phyloP scores from a whole-genome alignment of 2,329 filamentous ascomycete genomes.

The Helotiales sp. region DNA sequence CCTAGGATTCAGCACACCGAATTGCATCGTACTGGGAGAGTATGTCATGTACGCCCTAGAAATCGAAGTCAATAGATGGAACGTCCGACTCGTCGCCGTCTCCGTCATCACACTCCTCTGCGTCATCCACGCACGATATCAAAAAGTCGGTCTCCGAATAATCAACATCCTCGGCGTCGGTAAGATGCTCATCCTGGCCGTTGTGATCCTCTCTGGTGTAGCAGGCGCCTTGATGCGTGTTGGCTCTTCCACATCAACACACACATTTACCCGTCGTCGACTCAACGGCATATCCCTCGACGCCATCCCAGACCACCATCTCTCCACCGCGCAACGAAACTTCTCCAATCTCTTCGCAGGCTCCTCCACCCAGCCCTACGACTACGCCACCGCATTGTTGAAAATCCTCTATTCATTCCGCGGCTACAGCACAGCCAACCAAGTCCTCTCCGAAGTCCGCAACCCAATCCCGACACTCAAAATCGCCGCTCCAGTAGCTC shows the following conservation, averaged over 20 bases:
- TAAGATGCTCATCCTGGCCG: conserved; percentile 49
- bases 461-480: conserved; percentile 59
- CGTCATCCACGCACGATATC: conserved; percentile 46
- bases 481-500: conserved; percentile 54
- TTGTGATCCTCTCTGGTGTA: conserved; percentile 46
- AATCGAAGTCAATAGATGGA: conserved; percentile 45
- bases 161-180: conserved; percentile 50
- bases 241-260: conserved; percentile 22
- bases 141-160: conserved; percentile 47
- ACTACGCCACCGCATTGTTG: conserved; percentile 51
- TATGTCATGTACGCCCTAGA: conserved; percentile 49
- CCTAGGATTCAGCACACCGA: conserved; percentile 51
- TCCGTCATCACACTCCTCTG: conserved; percentile 48
- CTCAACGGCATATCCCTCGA: conserved; percentile 20
- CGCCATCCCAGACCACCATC: conserved; percentile 15
- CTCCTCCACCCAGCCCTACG: conserved; percentile 42
- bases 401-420: conserved; percentile 58
- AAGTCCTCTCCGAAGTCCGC: conserved; percentile 56
- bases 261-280: conserved; percentile 18
- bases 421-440: conserved; percentile 56
- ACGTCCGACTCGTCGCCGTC: conserved; percentile 49
- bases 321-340: conserved; percentile 40
- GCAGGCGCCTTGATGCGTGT: conserved; percentile 39
- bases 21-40: conserved; percentile 52
- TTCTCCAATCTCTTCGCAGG: conserved; percentile 42